Base-by-base conservation (phyloP, 192 early-diverging fungal species). In the Radiomyces spectabilis region DNA sequence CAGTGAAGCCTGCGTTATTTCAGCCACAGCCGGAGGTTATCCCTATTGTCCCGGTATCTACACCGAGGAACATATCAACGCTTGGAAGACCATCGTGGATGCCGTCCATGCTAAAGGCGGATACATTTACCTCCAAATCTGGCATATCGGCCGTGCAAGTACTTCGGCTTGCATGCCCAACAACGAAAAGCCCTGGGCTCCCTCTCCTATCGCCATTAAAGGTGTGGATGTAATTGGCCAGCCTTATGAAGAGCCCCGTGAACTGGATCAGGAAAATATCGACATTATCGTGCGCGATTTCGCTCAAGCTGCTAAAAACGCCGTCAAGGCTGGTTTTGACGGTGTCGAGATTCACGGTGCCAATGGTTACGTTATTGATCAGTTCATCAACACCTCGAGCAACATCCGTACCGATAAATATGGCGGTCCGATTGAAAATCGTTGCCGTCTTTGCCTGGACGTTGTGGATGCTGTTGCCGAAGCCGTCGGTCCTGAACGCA, bases 341-440 rank as follows among this genome's bases (percentile, higher is more conserved):
- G 82, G 81, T 16, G 63, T 95, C 16, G 94, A 97, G 66, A 69
- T 97, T 22, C 93, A 95, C 49, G 81, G 66, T 39, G 93, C 94
- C 0, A 88, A 97, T 65, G 94, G 94, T 5, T 95, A 94, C 65
- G 65, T 97, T 38, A 56, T 89, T 44, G 71, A 86, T 63, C 72
- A 85, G 59, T 93, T 94, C 62, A 51, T 91, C 15, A 82, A 80
- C 18, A 78, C 85, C 3, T 39, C 85, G 18, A 73, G 81, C 41
- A 95, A 95, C 71, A 46, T 80, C 19, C 85, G 94, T 57, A 92
- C 88, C 1, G 59, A 61, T 2, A 34, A 26, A 5, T 61, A 53
- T 42, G 48, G 48, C 12, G 59, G 59, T 22, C 49, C 46, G 5
- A 49, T 58, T 41, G 45, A 47, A 12, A 58, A 49, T 41, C 49